Evolutionary conservation across 2,329 filamentous ascomycete genomes (phyloP).

Genomic region (Exophiala sp.): DNA sequence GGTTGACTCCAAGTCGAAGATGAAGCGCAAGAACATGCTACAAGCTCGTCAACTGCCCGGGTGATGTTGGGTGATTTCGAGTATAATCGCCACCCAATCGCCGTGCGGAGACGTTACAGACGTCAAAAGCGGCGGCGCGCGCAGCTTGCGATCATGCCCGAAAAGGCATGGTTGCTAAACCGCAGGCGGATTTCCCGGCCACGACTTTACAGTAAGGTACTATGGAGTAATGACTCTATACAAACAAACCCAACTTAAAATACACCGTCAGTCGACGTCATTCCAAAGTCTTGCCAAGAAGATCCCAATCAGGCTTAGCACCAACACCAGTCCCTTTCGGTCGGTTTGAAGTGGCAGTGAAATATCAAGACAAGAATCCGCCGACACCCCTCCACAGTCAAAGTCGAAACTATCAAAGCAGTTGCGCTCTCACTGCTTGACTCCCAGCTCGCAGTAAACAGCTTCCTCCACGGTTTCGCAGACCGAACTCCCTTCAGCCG

Average conservation of each 20-base stretch:
- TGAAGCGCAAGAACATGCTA: too few species aligned
- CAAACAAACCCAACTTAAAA: not conserved
- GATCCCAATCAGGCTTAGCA: not conserved
- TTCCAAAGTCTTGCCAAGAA: constrained; percentile 8
- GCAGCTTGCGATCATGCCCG: too few species aligned
- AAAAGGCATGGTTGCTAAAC: too few species aligned
- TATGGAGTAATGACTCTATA: too few species aligned
- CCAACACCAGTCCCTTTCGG: not conserved
- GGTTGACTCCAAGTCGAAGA: too few species aligned
- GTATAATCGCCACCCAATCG: too few species aligned
- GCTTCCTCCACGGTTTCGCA: not conserved
- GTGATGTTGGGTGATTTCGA: too few species aligned
- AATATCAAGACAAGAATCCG: constrained; percentile 4
- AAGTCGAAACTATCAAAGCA: not conserved
- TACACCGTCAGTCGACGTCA: constrained; percentile 4
- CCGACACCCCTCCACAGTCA: not conserved
- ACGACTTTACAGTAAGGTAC: too few species aligned
- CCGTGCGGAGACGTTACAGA: too few species aligned
- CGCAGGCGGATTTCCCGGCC: too few species aligned
- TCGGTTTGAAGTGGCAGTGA: not conserved
- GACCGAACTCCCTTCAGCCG: not conserved
- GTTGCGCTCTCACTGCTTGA: not conserved
- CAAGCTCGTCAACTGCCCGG: too few species aligned
- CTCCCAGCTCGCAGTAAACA: not conserved
- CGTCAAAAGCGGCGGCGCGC: too few species aligned